Percentiles rank a stretch among this genome's conserved stretches.
Evolutionary conservation across 208 protist species (phyloP).

Genomic region (Kentomonas sorsogonicus): DNA sequence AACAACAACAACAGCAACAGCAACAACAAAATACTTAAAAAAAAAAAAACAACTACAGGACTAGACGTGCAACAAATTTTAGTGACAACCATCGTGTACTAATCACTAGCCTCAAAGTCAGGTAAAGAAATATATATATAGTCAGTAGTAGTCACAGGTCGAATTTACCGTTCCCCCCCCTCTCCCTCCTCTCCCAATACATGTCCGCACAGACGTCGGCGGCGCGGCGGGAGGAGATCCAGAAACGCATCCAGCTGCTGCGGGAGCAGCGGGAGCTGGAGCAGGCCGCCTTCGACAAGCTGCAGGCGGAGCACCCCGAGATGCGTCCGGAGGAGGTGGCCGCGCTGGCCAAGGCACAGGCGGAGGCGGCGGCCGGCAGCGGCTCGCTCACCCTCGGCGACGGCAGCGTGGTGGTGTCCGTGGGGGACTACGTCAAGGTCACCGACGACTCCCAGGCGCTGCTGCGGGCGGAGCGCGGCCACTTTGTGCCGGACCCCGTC

Average conservation of each 20-base stretch:
- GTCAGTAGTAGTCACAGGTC: too few species aligned
- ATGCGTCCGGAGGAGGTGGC: slow-evolving; percentile 46
- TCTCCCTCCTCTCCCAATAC: background rate
- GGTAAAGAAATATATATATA: too few species aligned
- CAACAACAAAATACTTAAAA: too few species aligned
- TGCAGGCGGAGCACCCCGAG: slow-evolving; percentile 26
- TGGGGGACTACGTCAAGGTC: slow-evolving; percentile 53
- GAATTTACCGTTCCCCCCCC: too few species aligned
- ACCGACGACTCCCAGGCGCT: slow-evolving; percentile 46
- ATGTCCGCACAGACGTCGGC: slow-evolving; percentile 17
- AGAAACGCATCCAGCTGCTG: slow-evolving; percentile 60
- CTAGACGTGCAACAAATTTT: too few species aligned
- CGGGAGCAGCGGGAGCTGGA: slow-evolving; percentile 51
- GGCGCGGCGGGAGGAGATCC: slow-evolving; percentile 55
- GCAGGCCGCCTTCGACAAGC: slow-evolving; percentile 55
- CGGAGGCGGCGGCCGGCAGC: slow-evolving; percentile 23
- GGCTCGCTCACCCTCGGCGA: slow-evolving; percentile 7
- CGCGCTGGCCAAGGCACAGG: slow-evolving; percentile 38
- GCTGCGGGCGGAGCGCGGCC: slow-evolving; percentile 40
- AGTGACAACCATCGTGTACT: too few species aligned
- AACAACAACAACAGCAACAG: slow-evolving; percentile 8
- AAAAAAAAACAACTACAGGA: too few species aligned
- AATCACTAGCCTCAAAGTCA: too few species aligned
- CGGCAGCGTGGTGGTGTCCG: slow-evolving; percentile 32
- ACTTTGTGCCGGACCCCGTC: slow-evolving; percentile 56